Conservation (phyloP, 2,329 filamentous ascomycete species). For the Lachnellula willkommii region DNA sequence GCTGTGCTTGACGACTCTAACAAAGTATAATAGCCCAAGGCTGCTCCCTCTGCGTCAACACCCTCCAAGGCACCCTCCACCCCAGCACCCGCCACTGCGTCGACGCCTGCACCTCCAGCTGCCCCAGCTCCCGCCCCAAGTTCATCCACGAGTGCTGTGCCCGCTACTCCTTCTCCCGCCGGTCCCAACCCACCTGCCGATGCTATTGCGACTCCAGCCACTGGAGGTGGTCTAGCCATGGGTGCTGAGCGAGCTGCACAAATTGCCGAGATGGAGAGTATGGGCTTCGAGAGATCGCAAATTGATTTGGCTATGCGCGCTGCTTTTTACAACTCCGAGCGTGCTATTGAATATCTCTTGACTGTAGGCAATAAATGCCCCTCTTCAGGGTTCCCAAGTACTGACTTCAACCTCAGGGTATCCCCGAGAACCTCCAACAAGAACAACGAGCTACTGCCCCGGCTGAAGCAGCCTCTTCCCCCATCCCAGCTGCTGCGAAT, state of each 20-base stretch:
- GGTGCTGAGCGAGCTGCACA: slow-evolving; percentile 76
- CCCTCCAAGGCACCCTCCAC: slow-evolving; percentile 56
- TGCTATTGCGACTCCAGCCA: slow-evolving; percentile 40
- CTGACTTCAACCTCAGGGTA: slow-evolving; percentile 56
- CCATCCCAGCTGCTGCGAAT: slow-evolving; percentile 40
- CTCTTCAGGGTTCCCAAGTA: not conserved
- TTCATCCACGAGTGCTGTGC: slow-evolving; percentile 43
- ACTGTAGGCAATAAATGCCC: slow-evolving; percentile 53
- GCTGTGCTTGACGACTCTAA: slow-evolving; percentile 16
- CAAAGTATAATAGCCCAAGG: slow-evolving; percentile 59
- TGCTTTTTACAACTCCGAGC: slow-evolving; percentile 94
- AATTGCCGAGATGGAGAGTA: slow-evolving; percentile 89
- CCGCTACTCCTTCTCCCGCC: slow-evolving; percentile 43
- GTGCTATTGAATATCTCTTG: slow-evolving; percentile 92
- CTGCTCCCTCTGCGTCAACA: slow-evolving; percentile 43
- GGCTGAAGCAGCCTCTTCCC: slow-evolving; percentile 35
- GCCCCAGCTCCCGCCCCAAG: slow-evolving; percentile 57
- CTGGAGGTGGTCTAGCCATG: slow-evolving; percentile 74
- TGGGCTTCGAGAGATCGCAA: slow-evolving; percentile 86
- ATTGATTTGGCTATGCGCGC: slow-evolving; percentile 94
- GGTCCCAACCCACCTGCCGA: slow-evolving; percentile 44
- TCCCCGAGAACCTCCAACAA: slow-evolving; percentile 76
- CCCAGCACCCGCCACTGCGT: slow-evolving; percentile 52
- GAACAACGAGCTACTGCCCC: slow-evolving; percentile 53
- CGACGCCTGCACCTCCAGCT: slow-evolving; percentile 52